These are phyloP conservation scores for Fonsecaea pugnacius DNA, from an alignment of 2,329 filamentous ascomycete species.

Conservation along the genomic window DNA sequence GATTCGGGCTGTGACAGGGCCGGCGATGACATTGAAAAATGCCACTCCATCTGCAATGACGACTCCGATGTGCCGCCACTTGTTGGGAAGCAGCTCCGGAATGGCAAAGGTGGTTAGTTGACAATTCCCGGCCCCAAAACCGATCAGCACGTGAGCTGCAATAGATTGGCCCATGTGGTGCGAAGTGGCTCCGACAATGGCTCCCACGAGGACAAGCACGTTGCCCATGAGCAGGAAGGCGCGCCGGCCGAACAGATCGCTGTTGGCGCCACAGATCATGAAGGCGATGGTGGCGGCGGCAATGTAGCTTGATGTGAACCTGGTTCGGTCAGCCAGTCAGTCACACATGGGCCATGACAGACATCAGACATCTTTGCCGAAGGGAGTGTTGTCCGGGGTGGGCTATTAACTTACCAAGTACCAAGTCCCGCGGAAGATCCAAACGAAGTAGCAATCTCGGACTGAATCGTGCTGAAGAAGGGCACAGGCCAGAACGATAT, in stretches of 20 bases:
- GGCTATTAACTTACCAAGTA: too few species aligned
- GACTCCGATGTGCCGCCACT: constrained; percentile 53
- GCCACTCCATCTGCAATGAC: constrained; percentile 51
- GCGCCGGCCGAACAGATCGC: constrained; percentile 52
- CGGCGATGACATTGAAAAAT: constrained; percentile 53
- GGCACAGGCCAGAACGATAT: too few species aligned
- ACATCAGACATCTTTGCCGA: too few species aligned
- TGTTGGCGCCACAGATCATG: too few species aligned
- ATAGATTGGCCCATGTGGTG: constrained; percentile 47
- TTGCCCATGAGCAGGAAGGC: constrained; percentile 53
- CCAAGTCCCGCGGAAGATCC: too few species aligned
- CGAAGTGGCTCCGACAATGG: constrained; percentile 47
- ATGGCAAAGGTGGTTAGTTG: constrained; percentile 52
- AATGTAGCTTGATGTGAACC: too few species aligned
- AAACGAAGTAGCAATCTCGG: too few species aligned
- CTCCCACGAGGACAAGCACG: constrained; percentile 45
- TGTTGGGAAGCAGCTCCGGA: constrained; percentile 51
- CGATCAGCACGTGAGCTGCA: constrained; percentile 48
- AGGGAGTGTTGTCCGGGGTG: too few species aligned
- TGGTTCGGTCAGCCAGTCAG: too few species aligned
- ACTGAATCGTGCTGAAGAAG: too few species aligned
- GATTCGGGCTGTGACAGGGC: constrained; percentile 48
- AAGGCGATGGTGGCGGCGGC: too few species aligned
- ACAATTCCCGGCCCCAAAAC: constrained; percentile 51
- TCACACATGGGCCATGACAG: too few species aligned